Evolutionary conservation across 2,329 filamentous ascomycete genomes (phyloP).

Genomic region (Ascomycota sp.): DNA sequence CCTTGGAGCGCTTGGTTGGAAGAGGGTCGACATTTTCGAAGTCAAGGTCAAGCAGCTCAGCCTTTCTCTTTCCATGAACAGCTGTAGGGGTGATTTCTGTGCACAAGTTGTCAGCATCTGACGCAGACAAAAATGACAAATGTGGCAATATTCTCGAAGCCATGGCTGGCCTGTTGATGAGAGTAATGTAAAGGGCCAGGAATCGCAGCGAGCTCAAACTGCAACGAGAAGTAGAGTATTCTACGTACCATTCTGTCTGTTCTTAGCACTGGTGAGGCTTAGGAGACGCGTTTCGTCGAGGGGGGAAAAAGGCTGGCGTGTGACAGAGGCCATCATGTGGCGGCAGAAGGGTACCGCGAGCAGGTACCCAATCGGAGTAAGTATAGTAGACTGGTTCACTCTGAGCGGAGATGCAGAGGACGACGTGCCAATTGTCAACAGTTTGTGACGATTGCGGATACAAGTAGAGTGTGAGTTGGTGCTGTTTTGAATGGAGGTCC

Average conservation of each 20-base stretch:
- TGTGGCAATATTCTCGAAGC: too few species aligned
- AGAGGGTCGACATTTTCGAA: conserved; percentile 42
- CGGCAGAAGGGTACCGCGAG: not conserved
- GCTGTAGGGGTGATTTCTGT: conserved; percentile 16
- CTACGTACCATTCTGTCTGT: conserved; percentile 50
- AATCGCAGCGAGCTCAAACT: not conserved
- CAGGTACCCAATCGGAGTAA: not conserved
- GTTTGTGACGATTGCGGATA: not conserved
- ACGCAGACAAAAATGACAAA: too few species aligned
- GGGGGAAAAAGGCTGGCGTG: conserved; percentile 57
- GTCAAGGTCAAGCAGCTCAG: conserved; percentile 28
- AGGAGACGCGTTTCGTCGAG: conserved; percentile 50
- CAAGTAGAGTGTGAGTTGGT: not conserved
- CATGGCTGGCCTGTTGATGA: too few species aligned
- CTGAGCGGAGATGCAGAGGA: not conserved
- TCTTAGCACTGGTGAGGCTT: conserved; percentile 54
- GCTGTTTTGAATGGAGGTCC: not conserved
- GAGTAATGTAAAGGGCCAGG: not conserved
- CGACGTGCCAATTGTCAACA: not conserved
- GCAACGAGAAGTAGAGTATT: not conserved
- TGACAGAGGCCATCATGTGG: conserved; percentile 28
- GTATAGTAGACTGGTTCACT: not conserved
- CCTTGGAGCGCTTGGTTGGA: conserved; percentile 40
- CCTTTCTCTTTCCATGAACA: conserved; percentile 31
- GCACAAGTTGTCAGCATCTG: conserved; percentile 12